Percentiles rank a stretch among this genome's conserved stretches.
These are phyloP conservation scores for Rhizoctonia solani DNA, from an alignment of 1,284 basidiomycete species.

Conservation along the genomic window DNA sequence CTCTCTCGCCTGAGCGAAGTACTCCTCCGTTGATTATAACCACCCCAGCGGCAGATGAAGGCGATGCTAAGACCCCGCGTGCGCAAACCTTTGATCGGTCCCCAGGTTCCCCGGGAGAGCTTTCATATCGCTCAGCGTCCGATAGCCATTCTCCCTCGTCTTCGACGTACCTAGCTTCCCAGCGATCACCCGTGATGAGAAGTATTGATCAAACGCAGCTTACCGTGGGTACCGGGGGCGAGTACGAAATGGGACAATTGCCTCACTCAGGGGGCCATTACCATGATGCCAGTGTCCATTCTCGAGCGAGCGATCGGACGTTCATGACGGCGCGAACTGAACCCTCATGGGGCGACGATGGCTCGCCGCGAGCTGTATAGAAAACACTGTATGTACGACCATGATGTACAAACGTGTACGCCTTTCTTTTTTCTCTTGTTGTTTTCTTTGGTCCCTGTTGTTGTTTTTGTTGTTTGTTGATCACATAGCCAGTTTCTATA, in stretches of 20 bases:
- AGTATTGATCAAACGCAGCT: slow-evolving; percentile 5
- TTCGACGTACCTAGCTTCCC: background rate
- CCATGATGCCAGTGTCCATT: slow-evolving; percentile 27
- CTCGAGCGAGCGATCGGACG: slow-evolving; percentile 25
- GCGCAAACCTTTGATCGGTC: background rate
- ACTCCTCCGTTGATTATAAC: slow-evolving; percentile 9
- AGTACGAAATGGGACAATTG: slow-evolving; percentile 26
- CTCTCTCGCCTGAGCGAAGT: background rate
- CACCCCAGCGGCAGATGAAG: slow-evolving; percentile 3
- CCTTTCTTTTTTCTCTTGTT: background rate
- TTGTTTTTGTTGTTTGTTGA: background rate
- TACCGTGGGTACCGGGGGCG: background rate
- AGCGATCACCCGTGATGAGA: slow-evolving; percentile 21
- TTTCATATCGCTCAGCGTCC: background rate
- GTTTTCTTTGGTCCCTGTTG: background rate
- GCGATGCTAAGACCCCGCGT: slow-evolving; percentile 8
- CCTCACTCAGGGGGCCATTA: slow-evolving; percentile 1
- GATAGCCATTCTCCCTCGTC: background rate
- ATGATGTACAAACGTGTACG: too few species aligned
- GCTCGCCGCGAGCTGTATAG: slow-evolving; percentile 19
- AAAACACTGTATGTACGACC: background rate
- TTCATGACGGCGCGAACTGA: slow-evolving; percentile 32
- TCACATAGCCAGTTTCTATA: background rate
- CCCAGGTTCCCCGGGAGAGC: background rate
- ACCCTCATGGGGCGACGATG: slow-evolving; percentile 31